Evolutionary conservation across 2,329 filamentous ascomycete genomes (phyloP).

Genomic region (Tympanopsis confertula): DNA sequence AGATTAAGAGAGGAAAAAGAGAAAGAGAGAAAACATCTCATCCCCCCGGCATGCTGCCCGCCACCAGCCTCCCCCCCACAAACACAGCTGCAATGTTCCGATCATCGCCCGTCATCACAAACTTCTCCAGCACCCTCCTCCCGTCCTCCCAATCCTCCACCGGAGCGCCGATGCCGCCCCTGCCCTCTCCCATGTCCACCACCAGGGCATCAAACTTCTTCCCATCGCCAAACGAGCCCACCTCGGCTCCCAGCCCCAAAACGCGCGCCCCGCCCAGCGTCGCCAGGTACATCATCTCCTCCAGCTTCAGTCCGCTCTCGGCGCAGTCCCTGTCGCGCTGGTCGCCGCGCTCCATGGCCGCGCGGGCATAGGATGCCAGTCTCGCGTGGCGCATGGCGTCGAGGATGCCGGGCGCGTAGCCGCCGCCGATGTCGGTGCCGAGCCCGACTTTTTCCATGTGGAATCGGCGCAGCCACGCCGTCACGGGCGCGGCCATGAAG

Average conservation of each 20-base stretch:
- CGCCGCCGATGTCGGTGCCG: slow-evolving; percentile 53
- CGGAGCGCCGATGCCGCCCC: slow-evolving; percentile 35
- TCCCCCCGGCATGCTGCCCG: slow-evolving; percentile 5
- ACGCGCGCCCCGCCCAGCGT: slow-evolving; percentile 50
- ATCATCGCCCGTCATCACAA: slow-evolving; percentile 55
- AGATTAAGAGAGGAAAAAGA: no score
- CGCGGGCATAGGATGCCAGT: slow-evolving; percentile 36
- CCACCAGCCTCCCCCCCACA: slow-evolving; percentile 31
- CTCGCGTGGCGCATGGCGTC: slow-evolving; percentile 46
- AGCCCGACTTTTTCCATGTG: slow-evolving; percentile 47
- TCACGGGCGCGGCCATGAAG: slow-evolving; percentile 49
- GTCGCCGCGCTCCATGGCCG: slow-evolving; percentile 22
- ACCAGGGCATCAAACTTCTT: slow-evolving; percentile 52
- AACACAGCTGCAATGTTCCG: slow-evolving; percentile 45
- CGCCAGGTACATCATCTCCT: slow-evolving; percentile 45
- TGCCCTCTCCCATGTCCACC: slow-evolving; percentile 23
- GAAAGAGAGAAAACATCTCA: no score
- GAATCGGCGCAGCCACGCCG: slow-evolving; percentile 40
- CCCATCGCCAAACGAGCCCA: slow-evolving; percentile 44
- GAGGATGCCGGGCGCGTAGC: slow-evolving; percentile 47
- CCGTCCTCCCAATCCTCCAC: slow-evolving; percentile 33
- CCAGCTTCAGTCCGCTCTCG: slow-evolving; percentile 32
- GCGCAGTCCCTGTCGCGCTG: slow-evolving; percentile 10
- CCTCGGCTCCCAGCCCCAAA: slow-evolving; percentile 34
- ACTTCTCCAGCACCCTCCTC: slow-evolving; percentile 44